These are phyloP conservation scores for Lindgomyces ingoldianus DNA, from an alignment of 495 filamentous ascomycete species.

Conservation along the genomic window DNA sequence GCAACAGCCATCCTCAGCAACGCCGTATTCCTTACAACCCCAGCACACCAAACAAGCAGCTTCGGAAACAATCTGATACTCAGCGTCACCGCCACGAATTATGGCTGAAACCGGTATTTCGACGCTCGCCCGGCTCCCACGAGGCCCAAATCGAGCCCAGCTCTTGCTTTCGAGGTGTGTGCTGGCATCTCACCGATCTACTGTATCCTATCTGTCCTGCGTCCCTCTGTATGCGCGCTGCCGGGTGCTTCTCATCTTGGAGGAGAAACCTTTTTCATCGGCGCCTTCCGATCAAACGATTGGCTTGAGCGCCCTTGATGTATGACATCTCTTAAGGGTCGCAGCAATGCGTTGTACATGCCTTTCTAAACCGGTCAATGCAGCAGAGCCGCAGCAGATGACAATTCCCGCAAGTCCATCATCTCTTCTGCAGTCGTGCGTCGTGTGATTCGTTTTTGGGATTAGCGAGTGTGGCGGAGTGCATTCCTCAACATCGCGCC, in stretches of 20 bases:
- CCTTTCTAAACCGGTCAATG: slow-evolving; percentile 26
- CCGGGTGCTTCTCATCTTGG: neutral
- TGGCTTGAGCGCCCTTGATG: slow-evolving; percentile 22
- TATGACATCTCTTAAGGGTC: neutral
- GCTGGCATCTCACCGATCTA: slow-evolving; percentile 14
- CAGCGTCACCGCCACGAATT: slow-evolving; percentile 9
- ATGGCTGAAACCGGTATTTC: slow-evolving; percentile 21
- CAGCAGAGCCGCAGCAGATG: slow-evolving; percentile 29
- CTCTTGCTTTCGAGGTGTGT: slow-evolving; percentile 3
- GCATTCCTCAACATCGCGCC: slow-evolving; percentile 5
- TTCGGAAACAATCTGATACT: neutral
- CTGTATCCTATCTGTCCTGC: neutral
- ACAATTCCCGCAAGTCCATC: slow-evolving; percentile 12
- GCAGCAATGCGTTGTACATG: slow-evolving; percentile 1
- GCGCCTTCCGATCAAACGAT: slow-evolving; percentile 23
- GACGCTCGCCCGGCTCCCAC: too few relatives aligned
- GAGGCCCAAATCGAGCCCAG: too few relatives aligned
- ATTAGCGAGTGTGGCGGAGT: slow-evolving; percentile 31
- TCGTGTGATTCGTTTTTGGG: slow-evolving; percentile 3
- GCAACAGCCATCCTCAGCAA: too few relatives aligned
- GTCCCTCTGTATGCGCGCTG: neutral
- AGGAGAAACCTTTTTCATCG: slow-evolving; percentile 3
- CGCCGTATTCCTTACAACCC: neutral
- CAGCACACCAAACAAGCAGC: neutral
- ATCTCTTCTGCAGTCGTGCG: slow-evolving; percentile 5